Evolutionary conservation across 2,329 filamentous ascomycete species (phyloP), one percentile per base, ranked within the genome.

Genomic region (Ilyonectria mors-panacis): DNA sequence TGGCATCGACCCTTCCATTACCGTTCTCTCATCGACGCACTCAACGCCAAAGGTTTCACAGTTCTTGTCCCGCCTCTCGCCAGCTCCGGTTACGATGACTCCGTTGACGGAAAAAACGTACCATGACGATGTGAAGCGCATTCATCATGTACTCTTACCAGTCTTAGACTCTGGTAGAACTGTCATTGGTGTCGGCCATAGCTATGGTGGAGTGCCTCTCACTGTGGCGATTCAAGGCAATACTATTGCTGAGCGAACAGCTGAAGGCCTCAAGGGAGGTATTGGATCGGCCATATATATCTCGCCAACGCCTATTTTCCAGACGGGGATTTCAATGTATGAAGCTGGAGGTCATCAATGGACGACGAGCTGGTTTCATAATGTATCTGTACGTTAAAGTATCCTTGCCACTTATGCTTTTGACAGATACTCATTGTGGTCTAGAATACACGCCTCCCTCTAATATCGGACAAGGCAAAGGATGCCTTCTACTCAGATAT

Each of bases 1-100:
- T 72, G 69, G 71, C 67, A 73, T 15, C 65, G 42, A 2, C 67
- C 71, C 2, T 9, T 66, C 15, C 71, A 73, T 9, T 73, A 69
- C n/a, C 60, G 51, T 2, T 12, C 19, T 6, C 55, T 73, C 2
- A 66, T 73, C 9, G 4, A 66, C 30, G 45, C 48, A 1, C 60
- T 73, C 2, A 51, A 59, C 4, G 26, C 33, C 1, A 33, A 66
- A 3, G 65, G 50, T 3, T 65, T 69, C 35, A 69, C 59, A 4
- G 59, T 67, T 3, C 21, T 72, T 1, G 51, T 50, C 0, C 71
- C 30, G 30, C 58, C 68, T 2, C 59, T 68, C 10, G 69, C 70
- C 1, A 66, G 45, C 3, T 56, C 70, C 2, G 70, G 66, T 1
- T 70, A 73, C 5, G 68, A 73, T 44, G 70, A 71, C 12, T 65